Evolutionary conservation across 2,329 filamentous ascomycete species (phyloP).

Genomic region (Penicillium sp.): DNA sequence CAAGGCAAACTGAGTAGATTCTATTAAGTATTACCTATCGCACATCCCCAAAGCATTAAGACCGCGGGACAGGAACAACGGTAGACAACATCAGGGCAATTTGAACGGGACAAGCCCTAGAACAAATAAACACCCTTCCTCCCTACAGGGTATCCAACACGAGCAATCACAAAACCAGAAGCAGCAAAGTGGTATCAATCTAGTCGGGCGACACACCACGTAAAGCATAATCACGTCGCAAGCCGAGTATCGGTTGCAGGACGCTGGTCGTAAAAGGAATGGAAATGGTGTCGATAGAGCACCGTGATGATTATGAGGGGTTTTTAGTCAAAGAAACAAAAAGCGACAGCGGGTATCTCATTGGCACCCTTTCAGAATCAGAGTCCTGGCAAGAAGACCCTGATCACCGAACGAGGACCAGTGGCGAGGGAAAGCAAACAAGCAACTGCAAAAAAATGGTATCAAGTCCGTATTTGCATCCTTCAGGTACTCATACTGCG

Average conservation of each 20-base stretch:
- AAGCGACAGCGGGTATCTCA: slow-evolving; percentile 29
- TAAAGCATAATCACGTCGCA: slow-evolving; percentile 32
- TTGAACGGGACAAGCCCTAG: background rate
- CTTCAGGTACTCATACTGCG: slow-evolving; percentile 11
- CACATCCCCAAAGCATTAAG: slow-evolving; percentile 20
- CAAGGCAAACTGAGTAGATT: slow-evolving; percentile 27
- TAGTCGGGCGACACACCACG: slow-evolving; percentile 25
- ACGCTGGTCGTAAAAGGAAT: slow-evolving; percentile 33
- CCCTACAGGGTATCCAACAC: slow-evolving; percentile 35
- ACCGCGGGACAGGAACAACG: slow-evolving; percentile 19
- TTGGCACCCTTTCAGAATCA: slow-evolving; percentile 24
- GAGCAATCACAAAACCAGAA: slow-evolving; percentile 26
- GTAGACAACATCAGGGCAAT: slow-evolving; percentile 26
- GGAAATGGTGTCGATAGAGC: slow-evolving; percentile 21
- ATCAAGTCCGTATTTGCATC: slow-evolving; percentile 19
- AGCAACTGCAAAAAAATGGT: slow-evolving; percentile 16
- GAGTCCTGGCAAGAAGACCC: slow-evolving; percentile 7
- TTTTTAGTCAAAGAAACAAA: slow-evolving; percentile 17
- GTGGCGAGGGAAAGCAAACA: slow-evolving; percentile 26
- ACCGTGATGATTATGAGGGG: slow-evolving; percentile 14
- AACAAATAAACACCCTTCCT: slow-evolving; percentile 25
- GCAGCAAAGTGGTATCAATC: slow-evolving; percentile 29
- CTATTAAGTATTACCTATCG: slow-evolving; percentile 39
- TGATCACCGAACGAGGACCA: slow-evolving; percentile 18
- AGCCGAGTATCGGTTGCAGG: slow-evolving; percentile 26